Conservation (phyloP, 1,284 basidiomycete species). For the Puccinia coronata region DNA sequence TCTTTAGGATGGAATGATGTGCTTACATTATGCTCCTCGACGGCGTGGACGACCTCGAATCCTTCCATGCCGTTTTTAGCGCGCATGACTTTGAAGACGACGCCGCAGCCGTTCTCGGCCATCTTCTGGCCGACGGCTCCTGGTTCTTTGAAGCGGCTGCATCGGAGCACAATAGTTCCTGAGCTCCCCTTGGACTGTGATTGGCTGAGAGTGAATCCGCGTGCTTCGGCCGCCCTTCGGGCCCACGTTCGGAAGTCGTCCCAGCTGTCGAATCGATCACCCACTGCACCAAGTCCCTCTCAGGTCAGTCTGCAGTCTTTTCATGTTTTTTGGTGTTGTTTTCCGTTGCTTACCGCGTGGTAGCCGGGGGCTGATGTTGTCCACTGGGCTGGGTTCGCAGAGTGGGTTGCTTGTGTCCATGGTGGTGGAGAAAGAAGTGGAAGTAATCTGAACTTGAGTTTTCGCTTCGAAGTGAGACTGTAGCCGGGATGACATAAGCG, state of each 20-base stretch:
- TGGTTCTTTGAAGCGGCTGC: conserved; percentile 43
- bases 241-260: conserved; percentile 27
- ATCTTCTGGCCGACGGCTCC: conserved; percentile 35
- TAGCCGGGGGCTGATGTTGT: conserved; percentile 15
- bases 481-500: background rate
- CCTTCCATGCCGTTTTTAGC: conserved; percentile 14
- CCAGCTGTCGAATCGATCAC: conserved; percentile 32
- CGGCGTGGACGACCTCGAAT: conserved; percentile 26
- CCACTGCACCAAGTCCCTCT: background rate
- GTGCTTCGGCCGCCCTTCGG: conserved; percentile 33
- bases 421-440: background rate
- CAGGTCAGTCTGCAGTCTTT: background rate
- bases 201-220: conserved; percentile 31
- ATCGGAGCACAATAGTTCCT: conserved; percentile 33
- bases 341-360: background rate
- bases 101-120: conserved; percentile 39
- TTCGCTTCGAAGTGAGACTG: no score
- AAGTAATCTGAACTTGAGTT: background rate
- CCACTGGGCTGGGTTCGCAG: conserved; percentile 20
- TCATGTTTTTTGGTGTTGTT: no score
- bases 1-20: background rate
- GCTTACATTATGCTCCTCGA: conserved; percentile 30
- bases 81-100: conserved; percentile 40
- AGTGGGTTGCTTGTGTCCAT: background rate
- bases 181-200: conserved; percentile 37